These are phyloP conservation scores for Trichoderma cornu-damae DNA, from an alignment of 2,329 filamentous ascomycete species.

Conservation along the genomic window DNA sequence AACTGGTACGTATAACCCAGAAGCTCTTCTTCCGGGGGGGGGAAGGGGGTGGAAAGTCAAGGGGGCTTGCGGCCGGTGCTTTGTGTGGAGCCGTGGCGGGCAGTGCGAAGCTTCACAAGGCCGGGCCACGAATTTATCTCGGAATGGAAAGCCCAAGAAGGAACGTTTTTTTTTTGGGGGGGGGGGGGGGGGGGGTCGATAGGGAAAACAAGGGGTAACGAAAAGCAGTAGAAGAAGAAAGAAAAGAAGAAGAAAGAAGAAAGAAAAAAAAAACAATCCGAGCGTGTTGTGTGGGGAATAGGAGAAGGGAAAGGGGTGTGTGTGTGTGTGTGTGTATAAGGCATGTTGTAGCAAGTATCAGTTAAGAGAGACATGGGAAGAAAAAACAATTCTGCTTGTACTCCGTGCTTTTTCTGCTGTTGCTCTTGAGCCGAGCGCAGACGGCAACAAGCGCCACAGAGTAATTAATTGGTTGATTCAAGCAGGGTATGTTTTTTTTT, in stretches of 20 bases:
- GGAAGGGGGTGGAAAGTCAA: no score
- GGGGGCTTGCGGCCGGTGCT: conserved; percentile 6
- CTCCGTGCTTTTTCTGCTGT: background rate
- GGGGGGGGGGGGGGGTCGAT: background rate
- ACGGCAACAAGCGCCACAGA: no score
- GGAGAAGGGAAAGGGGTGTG: background rate
- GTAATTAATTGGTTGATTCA: background rate
- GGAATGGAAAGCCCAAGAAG: conserved; percentile 26
- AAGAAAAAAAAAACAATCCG: background rate
- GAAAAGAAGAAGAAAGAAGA: no score
- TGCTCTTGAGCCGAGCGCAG: no score
- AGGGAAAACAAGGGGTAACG: background rate
- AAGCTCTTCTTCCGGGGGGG: background rate
- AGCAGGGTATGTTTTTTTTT: conserved; percentile 4
- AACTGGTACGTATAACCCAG: background rate
- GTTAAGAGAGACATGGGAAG: background rate
- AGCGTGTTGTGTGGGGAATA: conserved; percentile 7
- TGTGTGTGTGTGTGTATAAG: conserved; percentile 1
- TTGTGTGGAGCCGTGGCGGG: conserved; percentile 19
- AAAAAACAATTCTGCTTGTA: background rate
- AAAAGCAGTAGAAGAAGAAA: no score
- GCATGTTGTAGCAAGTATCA: no score
- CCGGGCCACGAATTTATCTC: conserved; percentile 34
- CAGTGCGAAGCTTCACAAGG: conserved; percentile 20
- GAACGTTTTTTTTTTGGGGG: no score